phyloP scores from a whole-genome alignment of 2,329 filamentous ascomycete genomes.

The Metarhizium anisopliae region DNA sequence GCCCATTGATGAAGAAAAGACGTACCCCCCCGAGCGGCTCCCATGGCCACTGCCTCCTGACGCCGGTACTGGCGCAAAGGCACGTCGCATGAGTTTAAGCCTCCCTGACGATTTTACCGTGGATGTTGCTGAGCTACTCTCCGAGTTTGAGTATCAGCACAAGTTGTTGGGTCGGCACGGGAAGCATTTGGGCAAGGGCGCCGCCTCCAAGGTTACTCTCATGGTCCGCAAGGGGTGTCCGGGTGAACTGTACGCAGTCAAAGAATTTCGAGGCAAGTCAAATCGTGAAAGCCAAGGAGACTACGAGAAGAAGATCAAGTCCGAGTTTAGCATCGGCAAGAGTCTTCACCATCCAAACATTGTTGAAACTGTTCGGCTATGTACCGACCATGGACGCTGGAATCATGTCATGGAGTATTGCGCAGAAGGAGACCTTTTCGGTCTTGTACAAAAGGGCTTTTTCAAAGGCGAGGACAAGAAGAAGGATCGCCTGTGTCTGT shows the following conservation, averaged over 20 bases:
- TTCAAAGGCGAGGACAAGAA: constrained; percentile 55
- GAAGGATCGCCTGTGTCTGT: constrained; percentile 69
- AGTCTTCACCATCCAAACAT: constrained; percentile 81
- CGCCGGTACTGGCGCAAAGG: constrained; percentile 66
- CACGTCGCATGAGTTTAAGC: constrained; percentile 65
- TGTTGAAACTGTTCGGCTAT: constrained; percentile 69
- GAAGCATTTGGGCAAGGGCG: constrained; percentile 71
- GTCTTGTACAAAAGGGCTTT: constrained; percentile 62
- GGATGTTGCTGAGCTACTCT: constrained; percentile 57
- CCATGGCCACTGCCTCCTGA: constrained; percentile 56
- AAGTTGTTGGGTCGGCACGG: constrained; percentile 64
- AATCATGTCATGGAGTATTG: constrained; percentile 95
- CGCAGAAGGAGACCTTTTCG: constrained; percentile 70
- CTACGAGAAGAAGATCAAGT: constrained; percentile 84
- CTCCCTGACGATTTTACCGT: constrained; percentile 67
- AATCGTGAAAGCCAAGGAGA: constrained; percentile 61
- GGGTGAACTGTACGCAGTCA: constrained; percentile 69
- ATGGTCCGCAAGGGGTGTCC: constrained; percentile 63
- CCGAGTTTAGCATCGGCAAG: constrained; percentile 81
- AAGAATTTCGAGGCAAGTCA: constrained; percentile 73
- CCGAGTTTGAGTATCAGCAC: constrained; percentile 62
- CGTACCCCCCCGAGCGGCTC: constrained; percentile 31
- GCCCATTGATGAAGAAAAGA: constrained; percentile 16
- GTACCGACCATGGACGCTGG: constrained; percentile 66
- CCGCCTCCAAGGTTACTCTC: constrained; percentile 71